Base-by-base conservation (phyloP, 2,329 filamentous ascomycete genomes). In the Talaromyces sp. region DNA sequence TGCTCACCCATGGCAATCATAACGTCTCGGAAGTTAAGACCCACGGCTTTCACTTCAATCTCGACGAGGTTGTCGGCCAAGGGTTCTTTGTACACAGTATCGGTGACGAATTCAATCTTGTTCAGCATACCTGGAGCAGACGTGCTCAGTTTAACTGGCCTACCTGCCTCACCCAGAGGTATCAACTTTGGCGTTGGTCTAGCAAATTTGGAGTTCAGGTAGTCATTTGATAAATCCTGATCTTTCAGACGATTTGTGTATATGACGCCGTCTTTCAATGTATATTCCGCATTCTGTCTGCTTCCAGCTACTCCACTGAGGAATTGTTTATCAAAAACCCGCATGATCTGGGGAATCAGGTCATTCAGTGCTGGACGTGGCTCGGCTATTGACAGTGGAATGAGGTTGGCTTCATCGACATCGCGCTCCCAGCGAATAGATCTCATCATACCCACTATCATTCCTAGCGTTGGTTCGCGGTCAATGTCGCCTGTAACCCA, bases 381-480 rank as follows among this genome's bases (percentile, higher is more conserved):
- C 22, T 62, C 62, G 17, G 61, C 45, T 22, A 69, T 61, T 17
- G 63, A 64, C n/a, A 69, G 41, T 2, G 62, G 63, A 21, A 69
- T 37, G n/a, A 70, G 61, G 36, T 65, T 65, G 1, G 62, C 62
- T n/a, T 57, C 63, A 36, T 72, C 69, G 11, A 70, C 56, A 51
- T 71, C 70, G 28, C 69, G 63, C 61, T 73, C 71, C 61, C 67
- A 69, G 11, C 70, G 68, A 22, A 73, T 62, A 3, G 67, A 67
- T 11, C 73, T 65, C 31, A 72, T 63, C 15, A 75, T 53, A 9
- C 73, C 73, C n/a, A 67, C 58, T 31, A 70, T 63, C 35, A 72
- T 63, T 25, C 65, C 66, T 13, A 71, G 62, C 13, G 67, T 61
- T 2, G 73, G 73, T 25, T 56, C 19, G 6, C 25, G 15, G 17